These are phyloP conservation scores for Hypoxylon perforatum DNA, from an alignment of 495 filamentous ascomycete species.

Conservation along the genomic window DNA sequence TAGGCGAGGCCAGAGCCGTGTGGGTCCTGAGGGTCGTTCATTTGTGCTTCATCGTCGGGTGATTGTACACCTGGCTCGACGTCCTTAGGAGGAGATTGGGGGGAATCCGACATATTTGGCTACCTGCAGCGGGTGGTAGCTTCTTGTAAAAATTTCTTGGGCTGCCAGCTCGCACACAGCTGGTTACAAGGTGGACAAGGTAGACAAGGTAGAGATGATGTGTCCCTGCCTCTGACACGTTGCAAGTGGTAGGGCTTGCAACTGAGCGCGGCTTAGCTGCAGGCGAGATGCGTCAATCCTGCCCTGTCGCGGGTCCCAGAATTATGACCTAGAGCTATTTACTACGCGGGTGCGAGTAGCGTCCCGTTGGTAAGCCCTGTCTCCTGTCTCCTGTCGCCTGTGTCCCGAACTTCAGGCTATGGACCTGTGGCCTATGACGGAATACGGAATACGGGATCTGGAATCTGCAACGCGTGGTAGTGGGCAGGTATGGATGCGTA, in stretches of 20 bases:
- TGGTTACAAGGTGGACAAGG: constrained; percentile 52
- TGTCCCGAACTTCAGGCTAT: constrained; percentile 60
- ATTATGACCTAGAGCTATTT: constrained; percentile 51
- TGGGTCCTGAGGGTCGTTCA: constrained; percentile 70
- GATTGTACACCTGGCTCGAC: constrained; percentile 93
- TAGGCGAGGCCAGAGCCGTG: constrained; percentile 70
- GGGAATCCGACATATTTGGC: constrained; percentile 93
- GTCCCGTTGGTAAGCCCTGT: constrained; percentile 50
- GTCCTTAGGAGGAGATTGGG: constrained; percentile 93
- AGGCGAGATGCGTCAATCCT: constrained; percentile 58
- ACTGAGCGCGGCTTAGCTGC: constrained; percentile 61
- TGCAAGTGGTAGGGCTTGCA: constrained; percentile 64
- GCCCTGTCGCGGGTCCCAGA: constrained; percentile 54
- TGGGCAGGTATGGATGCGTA: constrained; percentile 36
- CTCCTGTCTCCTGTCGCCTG: too few relatives aligned
- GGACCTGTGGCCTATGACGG: constrained; percentile 42
- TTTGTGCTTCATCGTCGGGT: constrained; percentile 81
- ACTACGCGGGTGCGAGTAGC: constrained; percentile 45
- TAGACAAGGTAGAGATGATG: constrained; percentile 54
- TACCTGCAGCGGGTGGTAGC: constrained; percentile 72
- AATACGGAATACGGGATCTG: constrained; percentile 30
- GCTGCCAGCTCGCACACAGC: constrained; percentile 66
- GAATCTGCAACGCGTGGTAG: constrained; percentile 52
- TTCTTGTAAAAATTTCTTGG: constrained; percentile 66
- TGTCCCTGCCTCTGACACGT: constrained; percentile 65